Percentiles rank a stretch among this genome's conserved stretches.
Conservation (phyloP, 2,329 filamentous ascomycete genomes). For the Arthroderma uncinatum region DNA sequence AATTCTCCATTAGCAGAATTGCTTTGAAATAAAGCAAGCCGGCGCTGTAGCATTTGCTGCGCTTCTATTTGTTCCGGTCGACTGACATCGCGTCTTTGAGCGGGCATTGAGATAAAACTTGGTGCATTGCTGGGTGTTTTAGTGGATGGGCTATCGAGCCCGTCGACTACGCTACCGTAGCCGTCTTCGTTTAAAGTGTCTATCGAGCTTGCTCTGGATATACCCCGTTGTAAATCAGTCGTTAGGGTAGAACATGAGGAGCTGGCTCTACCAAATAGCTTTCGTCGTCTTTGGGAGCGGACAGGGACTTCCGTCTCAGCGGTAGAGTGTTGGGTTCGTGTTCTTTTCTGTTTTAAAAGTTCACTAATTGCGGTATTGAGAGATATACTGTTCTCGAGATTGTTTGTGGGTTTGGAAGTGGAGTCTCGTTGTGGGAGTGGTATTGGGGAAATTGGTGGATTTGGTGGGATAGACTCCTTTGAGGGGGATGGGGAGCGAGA, state of each 20-base stretch:
- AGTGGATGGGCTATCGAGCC: constrained; percentile 16
- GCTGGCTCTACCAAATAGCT: constrained; percentile 33
- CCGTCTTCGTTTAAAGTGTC: constrained; percentile 39
- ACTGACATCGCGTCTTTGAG: constrained; percentile 10
- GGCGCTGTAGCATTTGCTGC: constrained; percentile 11
- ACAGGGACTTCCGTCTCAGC: constrained; percentile 17
- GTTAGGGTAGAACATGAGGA: constrained; percentile 29
- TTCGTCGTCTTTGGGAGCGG: constrained; percentile 23
- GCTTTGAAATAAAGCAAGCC: constrained; percentile 13
- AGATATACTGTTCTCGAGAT: constrained; percentile 4
- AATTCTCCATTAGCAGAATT: constrained; percentile 17
- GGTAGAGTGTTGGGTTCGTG: constrained; percentile 22
- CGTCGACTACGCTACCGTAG: constrained; percentile 28
- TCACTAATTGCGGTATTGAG: constrained; percentile 27
- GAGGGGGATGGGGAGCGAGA: constrained; percentile 18
- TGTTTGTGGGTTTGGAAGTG: background rate
- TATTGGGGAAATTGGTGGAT: background rate
- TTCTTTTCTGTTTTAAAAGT: constrained; percentile 32
- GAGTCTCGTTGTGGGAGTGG: background rate
- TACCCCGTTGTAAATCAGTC: constrained; percentile 6
- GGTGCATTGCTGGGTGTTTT: constrained; percentile 20
- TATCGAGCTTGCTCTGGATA: constrained; percentile 40
- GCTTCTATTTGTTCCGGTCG: constrained; percentile 10
- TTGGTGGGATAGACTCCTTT: constrained; percentile 8
- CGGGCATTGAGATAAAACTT: constrained; percentile 25